These are phyloP conservation scores for Beauveria varroae DNA, from an alignment of 2,329 filamentous ascomycete genomes.

Conservation along the genomic window DNA sequence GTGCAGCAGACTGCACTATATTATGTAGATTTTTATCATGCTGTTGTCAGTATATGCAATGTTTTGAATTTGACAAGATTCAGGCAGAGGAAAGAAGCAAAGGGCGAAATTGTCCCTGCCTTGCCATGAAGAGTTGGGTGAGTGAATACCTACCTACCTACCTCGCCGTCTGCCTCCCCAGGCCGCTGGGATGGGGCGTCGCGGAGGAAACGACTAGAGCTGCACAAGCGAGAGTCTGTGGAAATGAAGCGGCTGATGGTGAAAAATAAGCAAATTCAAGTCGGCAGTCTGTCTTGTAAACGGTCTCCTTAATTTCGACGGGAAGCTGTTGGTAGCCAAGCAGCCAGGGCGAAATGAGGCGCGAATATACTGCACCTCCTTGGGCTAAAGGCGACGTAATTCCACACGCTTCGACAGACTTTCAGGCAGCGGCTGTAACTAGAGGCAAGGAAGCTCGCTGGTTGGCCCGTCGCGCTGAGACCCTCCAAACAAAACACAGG, in stretches of 20 bases:
- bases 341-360: background rate
- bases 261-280: background rate
- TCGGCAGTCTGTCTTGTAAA: background rate
- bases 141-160: too few species aligned
- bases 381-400: background rate
- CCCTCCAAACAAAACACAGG: slow-evolving; percentile 3
- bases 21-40: too few species aligned
- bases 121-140: too few species aligned
- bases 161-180: background rate
- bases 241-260: background rate
- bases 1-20: too few species aligned
- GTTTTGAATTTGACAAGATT: too few species aligned
- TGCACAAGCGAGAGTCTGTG: background rate
- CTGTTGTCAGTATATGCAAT: too few species aligned
- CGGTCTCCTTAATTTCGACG: slow-evolving; percentile 1
- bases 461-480: background rate
- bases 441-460: background rate
- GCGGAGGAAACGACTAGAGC: background rate
- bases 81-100: too few species aligned
- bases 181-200: background rate
- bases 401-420: slow-evolving; percentile 1
- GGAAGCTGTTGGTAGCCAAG: background rate
- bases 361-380: too few species aligned
- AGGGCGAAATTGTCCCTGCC: too few species aligned
- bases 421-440: background rate